phyloP scores from a whole-genome alignment of 768 basidiomycete species.

The Boletus reticuloceps region DNA sequence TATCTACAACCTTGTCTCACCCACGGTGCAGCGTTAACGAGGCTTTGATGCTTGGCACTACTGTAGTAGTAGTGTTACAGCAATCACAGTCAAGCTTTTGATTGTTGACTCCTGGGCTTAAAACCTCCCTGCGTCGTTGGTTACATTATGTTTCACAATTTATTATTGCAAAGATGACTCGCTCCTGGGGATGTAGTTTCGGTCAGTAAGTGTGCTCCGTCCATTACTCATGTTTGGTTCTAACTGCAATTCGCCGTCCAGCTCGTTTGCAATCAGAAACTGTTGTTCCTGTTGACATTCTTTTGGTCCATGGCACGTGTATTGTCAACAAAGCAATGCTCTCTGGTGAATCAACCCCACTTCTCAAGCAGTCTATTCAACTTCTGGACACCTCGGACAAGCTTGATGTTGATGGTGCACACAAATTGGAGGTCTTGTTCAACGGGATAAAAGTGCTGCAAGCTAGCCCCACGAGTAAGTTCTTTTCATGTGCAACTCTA shows the following conservation, averaged over 20 bases:
- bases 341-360: constrained; percentile 95
- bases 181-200: constrained; percentile 89
- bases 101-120: constrained; percentile 38
- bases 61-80: constrained; percentile 47
- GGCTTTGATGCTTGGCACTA: too few species aligned
- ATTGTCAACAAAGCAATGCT: constrained; percentile 99
- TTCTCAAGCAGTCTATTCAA: constrained; percentile 93
- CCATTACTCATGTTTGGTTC: background rate
- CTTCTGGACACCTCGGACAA: constrained; percentile 70
- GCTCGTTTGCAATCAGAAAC: constrained; percentile 77
- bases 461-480: constrained; percentile 48
- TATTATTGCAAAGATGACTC: too few species aligned
- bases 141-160: too few species aligned
- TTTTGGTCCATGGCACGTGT: constrained; percentile 85
- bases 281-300: constrained; percentile 87
- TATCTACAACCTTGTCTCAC: too few species aligned
- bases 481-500: background rate
- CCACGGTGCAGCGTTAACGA: too few species aligned
- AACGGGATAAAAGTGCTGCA: constrained; percentile 98
- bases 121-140: too few species aligned
- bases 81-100: constrained; percentile 42
- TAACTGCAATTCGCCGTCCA: constrained; percentile 22
- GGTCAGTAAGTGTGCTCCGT: constrained; percentile 52
- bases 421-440: constrained; percentile 88
- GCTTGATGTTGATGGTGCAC: constrained; percentile 81